Percentiles rank a stretch among this genome's conserved stretches.
Evolutionary conservation across 306 rosid species (phyloP).

Genomic region (Astragalus glycyphyllos): DNA sequence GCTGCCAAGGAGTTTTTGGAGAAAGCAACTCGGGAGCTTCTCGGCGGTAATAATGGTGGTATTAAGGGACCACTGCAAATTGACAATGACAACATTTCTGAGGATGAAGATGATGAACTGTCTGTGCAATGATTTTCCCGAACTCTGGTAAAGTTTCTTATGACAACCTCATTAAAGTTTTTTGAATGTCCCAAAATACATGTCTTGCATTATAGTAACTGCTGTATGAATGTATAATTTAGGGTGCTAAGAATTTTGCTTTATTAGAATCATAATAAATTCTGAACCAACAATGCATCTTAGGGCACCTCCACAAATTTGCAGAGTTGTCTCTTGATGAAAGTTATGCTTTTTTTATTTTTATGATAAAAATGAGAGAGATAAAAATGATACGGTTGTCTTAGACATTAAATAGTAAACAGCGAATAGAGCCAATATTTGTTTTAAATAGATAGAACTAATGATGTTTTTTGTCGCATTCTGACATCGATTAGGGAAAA

Average conservation of each 20-base stretch:
- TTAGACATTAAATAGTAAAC: neutral
- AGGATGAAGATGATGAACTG: constrained; percentile 45
- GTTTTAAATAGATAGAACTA: constrained; percentile 5
- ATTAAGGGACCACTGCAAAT: constrained; percentile 73
- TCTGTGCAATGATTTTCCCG: constrained; percentile 45
- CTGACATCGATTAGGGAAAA: neutral
- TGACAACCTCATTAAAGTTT: constrained; percentile 29
- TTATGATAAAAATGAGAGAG: neutral
- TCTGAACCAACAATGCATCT: neutral
- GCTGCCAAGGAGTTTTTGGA: constrained; percentile 89
- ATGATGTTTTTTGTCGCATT: neutral
- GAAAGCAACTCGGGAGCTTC: constrained; percentile 87
- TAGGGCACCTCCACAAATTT: neutral
- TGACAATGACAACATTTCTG: constrained; percentile 48
- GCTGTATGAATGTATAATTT: neutral
- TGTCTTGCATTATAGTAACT: constrained; percentile 16
- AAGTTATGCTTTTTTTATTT: neutral
- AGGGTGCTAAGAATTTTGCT: neutral
- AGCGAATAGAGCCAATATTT: neutral
- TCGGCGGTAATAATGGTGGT: constrained; percentile 61
- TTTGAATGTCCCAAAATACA: neutral
- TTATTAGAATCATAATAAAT: neutral
- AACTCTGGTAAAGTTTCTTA: constrained; percentile 46
- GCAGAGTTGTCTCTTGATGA: neutral
- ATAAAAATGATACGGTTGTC: neutral